These are phyloP conservation scores for Epichloe festucae DNA, from an alignment of 2,329 filamentous ascomycete genomes.

Conservation along the genomic window DNA sequence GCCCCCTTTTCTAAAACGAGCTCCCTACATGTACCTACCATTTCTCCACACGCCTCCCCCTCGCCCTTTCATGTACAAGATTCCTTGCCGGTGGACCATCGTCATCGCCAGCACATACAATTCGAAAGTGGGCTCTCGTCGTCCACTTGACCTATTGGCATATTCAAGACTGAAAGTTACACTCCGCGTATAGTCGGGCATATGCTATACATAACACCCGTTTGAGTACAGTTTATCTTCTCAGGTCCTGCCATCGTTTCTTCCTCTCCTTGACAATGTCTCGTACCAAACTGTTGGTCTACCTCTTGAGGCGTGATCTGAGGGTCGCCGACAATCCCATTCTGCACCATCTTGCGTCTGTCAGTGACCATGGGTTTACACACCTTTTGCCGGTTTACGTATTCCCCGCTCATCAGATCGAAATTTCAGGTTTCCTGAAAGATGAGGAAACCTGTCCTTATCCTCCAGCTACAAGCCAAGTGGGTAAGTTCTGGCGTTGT, in stretches of 20 bases:
- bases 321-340: conserved; percentile 64
- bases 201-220: not conserved
- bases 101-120: not conserved
- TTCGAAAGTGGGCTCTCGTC: not conserved
- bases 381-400: conserved; percentile 62
- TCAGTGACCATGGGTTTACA: conserved; percentile 41
- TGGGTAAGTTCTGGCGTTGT: conserved; percentile 59
- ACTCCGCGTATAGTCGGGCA: not conserved
- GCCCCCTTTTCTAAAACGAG: not conserved
- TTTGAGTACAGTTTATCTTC: too few species aligned
- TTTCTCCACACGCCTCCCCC: not conserved
- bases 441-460: conserved; percentile 46
- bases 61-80: not conserved
- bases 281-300: conserved; percentile 46
- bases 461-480: conserved; percentile 50
- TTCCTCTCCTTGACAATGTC: conserved; percentile 18
- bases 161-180: not conserved
- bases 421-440: conserved; percentile 60
- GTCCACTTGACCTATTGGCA: not conserved
- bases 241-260: not conserved
- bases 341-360: conserved; percentile 42
- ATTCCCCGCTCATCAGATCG: conserved; percentile 57
- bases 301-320: conserved; percentile 59
- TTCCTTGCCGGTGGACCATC: not conserved
- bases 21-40: not conserved